Evolutionary conservation across 2,329 filamentous ascomycete genomes (phyloP).

Genomic region (Cercospora sojina): DNA sequence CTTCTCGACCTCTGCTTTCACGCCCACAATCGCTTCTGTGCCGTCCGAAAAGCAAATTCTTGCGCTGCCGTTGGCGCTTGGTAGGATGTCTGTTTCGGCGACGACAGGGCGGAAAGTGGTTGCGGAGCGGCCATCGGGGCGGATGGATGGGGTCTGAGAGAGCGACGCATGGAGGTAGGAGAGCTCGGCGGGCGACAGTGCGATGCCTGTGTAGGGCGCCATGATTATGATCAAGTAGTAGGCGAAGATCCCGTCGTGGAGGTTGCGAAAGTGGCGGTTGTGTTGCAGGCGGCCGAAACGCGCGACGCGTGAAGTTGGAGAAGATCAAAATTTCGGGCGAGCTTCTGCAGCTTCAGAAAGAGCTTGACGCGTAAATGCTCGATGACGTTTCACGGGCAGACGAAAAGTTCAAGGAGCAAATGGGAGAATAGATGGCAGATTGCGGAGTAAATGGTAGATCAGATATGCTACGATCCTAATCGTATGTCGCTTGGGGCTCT

Average conservation of each 20-base stretch:
- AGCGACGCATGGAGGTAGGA: slow-evolving; percentile 92
- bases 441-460: not conserved
- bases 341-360: not conserved
- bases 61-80: slow-evolving; percentile 86
- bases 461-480: slow-evolving; percentile 5
- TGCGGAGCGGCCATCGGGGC: slow-evolving; percentile 78
- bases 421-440: not conserved
- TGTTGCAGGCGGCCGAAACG: not conserved
- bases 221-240: slow-evolving; percentile 42
- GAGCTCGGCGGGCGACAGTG: slow-evolving; percentile 92
- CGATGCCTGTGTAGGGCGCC: slow-evolving; percentile 60
- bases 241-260: not conserved
- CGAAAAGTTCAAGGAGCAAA: not conserved
- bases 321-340: not conserved
- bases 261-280: not conserved
- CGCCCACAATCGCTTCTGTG: slow-evolving; percentile 90
- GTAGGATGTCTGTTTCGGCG: slow-evolving; percentile 87
- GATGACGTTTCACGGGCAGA: not conserved
- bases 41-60: slow-evolving; percentile 93
- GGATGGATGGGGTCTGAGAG: slow-evolving; percentile 75
- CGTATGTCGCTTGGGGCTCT: slow-evolving; percentile 1
- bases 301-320: not conserved
- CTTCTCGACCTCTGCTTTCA: slow-evolving; percentile 91
- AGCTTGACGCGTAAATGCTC: not conserved
- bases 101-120: slow-evolving; percentile 87